A percentile compares a stretch with the other conserved stretches of the same genome.
Evolutionary conservation across 768 basidiomycete species (phyloP).

Genomic region (Serendipita sp.): DNA sequence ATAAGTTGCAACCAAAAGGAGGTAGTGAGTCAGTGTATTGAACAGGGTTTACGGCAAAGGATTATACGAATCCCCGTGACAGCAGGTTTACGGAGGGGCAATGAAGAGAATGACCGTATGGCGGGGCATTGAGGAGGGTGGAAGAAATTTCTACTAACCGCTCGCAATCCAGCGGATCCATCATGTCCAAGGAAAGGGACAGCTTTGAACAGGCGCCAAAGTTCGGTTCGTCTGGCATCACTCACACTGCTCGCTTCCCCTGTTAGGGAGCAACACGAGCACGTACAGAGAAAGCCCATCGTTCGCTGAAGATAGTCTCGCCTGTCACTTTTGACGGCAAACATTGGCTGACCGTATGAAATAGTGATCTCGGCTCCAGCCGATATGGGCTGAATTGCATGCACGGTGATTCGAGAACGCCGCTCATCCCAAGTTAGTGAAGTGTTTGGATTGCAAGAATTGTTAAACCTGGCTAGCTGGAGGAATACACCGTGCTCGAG

Average conservation of each 20-base stretch:
- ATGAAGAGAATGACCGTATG: not conserved
- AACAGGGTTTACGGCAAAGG: not conserved
- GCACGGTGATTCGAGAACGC: slow-evolving; percentile 12
- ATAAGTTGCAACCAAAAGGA: not conserved
- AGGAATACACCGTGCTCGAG: slow-evolving; percentile 12
- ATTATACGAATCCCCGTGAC: not conserved
- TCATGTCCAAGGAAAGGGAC: slow-evolving; percentile 4
- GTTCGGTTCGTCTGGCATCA: not conserved
- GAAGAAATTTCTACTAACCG: not conserved
- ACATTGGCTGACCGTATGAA: slow-evolving; percentile 9
- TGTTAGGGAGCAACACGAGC: not conserved
- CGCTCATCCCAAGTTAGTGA: slow-evolving; percentile 15
- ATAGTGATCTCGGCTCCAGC: slow-evolving; percentile 11
- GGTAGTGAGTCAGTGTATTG: not conserved
- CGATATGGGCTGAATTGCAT: slow-evolving; percentile 7
- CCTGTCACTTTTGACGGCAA: not conserved
- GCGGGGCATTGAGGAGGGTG: not conserved
- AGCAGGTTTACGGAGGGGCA: not conserved
- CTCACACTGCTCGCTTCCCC: not conserved
- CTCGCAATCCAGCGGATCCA: not conserved
- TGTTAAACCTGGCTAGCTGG: slow-evolving; percentile 17
- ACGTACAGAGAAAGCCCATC: not conserved
- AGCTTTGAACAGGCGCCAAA: slow-evolving; percentile 2
- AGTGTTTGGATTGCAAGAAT: slow-evolving; percentile 19
- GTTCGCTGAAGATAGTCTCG: not conserved